Evolutionary conservation across 202 grass and related monocot species (phyloP), one percentile per base, ranked within the genome.

Genomic region (Zizania palustris): DNA sequence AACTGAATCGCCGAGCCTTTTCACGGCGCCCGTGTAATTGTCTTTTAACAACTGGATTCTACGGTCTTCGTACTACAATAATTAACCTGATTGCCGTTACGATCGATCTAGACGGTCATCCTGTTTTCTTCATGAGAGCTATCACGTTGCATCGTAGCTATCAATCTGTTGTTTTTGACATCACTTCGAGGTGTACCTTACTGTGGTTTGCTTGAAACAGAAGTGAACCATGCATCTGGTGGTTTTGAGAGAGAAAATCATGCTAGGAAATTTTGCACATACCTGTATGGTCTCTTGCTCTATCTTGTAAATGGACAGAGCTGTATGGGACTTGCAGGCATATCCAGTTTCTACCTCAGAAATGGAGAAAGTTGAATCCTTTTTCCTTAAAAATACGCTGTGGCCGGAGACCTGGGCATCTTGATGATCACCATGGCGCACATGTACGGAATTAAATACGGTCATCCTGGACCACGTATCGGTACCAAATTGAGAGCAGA

Each of bases 161-260:
- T 62, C 35, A 36, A 11, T 73, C 45, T 40, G 35, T 72, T 22
- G 1, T 2, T 40, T 34, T 66, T 45, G 44, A 35, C 34, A 51
- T 40, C 21, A 62, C 28, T 9, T 67, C 16, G 19, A 46, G 6
- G 28, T 34, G 3, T 71, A 33, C 49, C 71, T 80, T n/a, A 82
- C 72, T 19, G 3, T 33, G 7, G 39, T 69, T 86, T 78, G 53
- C 43, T 60, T 79, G 14, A 15, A 75, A 44, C 88, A 97, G 88
- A 91, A 28, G 28, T 28, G 28, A 28, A 28, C 28, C 28, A n/a
- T n/a, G n/a, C n/a, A 28, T 28, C 28, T 28, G 28, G 28, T 28
- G 28, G 28, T 28, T 28, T 60, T 79, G 14, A 15, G 71, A 39
- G 85, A 97, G 88, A 91, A 2, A 10, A 33, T 60, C 39, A 67